Evolutionary conservation across 108 stramenopile species (phyloP).

Genomic region (Cyclotella cryptica): DNA sequence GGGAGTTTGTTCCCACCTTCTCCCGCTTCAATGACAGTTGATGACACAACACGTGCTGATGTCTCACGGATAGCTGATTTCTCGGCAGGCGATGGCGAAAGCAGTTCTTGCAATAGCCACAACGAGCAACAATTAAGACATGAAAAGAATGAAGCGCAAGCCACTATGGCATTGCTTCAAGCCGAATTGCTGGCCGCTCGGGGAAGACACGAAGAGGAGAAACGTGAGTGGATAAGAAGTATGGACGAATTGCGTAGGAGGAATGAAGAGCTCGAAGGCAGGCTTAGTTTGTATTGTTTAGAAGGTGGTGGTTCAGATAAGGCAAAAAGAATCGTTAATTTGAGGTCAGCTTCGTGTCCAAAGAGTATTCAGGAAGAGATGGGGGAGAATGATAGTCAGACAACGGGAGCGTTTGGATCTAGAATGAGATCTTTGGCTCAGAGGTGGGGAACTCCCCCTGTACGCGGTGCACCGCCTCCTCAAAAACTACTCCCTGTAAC

Average conservation of each 20-base stretch:
- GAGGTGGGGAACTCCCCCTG: slow-evolving; percentile 37
- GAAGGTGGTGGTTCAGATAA: background rate
- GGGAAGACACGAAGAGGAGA: slow-evolving; percentile 54
- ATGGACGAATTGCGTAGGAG: slow-evolving; percentile 30
- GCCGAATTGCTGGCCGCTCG: slow-evolving; percentile 39
- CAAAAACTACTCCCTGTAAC: background rate
- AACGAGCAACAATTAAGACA: slow-evolving; percentile 29
- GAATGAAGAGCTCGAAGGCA: slow-evolving; percentile 50
- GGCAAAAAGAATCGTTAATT: background rate
- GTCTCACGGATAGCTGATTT: slow-evolving; percentile 4
- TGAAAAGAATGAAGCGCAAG: slow-evolving; percentile 33
- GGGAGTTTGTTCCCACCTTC: slow-evolving; percentile 8
- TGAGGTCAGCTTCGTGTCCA: slow-evolving; percentile 21
- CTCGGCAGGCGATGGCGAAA: slow-evolving; percentile 5
- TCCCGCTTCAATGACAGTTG: background rate
- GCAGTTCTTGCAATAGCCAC: background rate
- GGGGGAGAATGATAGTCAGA: slow-evolving; percentile 11
- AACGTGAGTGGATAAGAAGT: slow-evolving; percentile 33
- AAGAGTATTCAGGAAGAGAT: background rate
- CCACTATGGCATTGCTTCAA: slow-evolving; percentile 30
- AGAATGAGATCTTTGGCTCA: slow-evolving; percentile 38
- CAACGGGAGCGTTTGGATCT: slow-evolving; percentile 29
- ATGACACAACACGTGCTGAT: background rate
- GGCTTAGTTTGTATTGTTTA: slow-evolving; percentile 28
- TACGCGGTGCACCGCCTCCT: background rate